Percentiles rank a stretch among this genome's conserved stretches.
phyloP scores from a whole-genome alignment of 2,329 filamentous ascomycete genomes.

The Talaromyces sp. region DNA sequence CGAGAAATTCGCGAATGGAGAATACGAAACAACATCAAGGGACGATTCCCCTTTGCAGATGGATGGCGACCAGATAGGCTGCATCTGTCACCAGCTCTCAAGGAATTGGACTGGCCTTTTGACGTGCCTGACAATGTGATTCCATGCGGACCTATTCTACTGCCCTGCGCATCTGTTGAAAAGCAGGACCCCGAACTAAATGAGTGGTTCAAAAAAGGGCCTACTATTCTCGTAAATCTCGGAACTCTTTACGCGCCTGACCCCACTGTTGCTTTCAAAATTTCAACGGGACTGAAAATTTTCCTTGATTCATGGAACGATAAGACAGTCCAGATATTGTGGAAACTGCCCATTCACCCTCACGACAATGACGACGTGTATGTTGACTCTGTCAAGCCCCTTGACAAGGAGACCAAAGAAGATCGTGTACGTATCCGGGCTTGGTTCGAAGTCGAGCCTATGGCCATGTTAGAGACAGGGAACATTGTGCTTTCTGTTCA shows the following conservation, averaged over 20 bases:
- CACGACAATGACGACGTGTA: conserved; percentile 17
- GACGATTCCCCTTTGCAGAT: conserved; percentile 7
- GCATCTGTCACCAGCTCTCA: neutral
- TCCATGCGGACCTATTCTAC: conserved; percentile 45
- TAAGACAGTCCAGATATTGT: conserved; percentile 30
- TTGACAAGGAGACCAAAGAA: conserved; percentile 17
- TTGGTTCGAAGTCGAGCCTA: conserved; percentile 41
- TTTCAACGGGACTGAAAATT: conserved; percentile 32
- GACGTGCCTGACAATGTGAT: conserved; percentile 36
- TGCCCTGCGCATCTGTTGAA: conserved; percentile 25
- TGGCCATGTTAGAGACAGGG: conserved; percentile 27
- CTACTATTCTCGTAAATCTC: conserved; percentile 47
- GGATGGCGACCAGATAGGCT: conserved; percentile 1
- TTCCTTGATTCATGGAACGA: conserved; percentile 26
- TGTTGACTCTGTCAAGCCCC: conserved; percentile 19
- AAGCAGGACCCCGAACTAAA: conserved; percentile 39
- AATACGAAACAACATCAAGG: conserved; percentile 20
- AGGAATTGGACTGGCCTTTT: conserved; percentile 38
- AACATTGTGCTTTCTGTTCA: conserved; percentile 37
- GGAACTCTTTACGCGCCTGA: conserved; percentile 36
- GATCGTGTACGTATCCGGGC: conserved; percentile 33
- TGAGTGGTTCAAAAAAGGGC: conserved; percentile 37
- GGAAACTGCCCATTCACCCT: conserved; percentile 31
- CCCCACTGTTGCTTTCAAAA: conserved; percentile 31
- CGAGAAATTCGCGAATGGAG: conserved; percentile 20